Evolutionary conservation across 2,329 filamentous ascomycete species (phyloP).

Genomic region (Cladosporium sp.): DNA sequence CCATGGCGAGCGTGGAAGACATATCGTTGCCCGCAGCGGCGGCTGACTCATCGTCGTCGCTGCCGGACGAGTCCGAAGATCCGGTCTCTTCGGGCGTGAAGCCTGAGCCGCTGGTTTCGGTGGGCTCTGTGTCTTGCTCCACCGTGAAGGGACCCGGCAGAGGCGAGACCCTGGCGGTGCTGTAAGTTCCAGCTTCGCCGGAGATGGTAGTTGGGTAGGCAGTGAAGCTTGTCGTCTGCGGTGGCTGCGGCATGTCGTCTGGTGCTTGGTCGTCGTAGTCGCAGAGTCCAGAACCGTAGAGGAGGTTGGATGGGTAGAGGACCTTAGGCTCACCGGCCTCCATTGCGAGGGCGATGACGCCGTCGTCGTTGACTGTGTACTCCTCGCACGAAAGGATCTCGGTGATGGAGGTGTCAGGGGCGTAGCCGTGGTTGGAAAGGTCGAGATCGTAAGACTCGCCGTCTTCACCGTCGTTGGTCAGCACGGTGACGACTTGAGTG

Average conservation of each 20-base stretch:
- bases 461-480: conserved; percentile 38
- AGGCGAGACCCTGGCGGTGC: conserved; percentile 1
- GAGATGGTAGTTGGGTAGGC: conserved; percentile 9
- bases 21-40: background rate
- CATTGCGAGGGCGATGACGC: conserved; percentile 31
- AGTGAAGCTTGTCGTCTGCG: conserved; percentile 5
- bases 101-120: background rate
- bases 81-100: conserved; percentile 1
- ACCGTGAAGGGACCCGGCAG: conserved; percentile 8
- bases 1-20: conserved; percentile 4
- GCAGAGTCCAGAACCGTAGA: conserved; percentile 25
- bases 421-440: conserved; percentile 30
- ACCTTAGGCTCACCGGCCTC: conserved; percentile 31
- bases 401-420: conserved; percentile 24
- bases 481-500: conserved; percentile 41
- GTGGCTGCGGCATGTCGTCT: conserved; percentile 6
- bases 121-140: background rate
- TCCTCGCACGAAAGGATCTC: conserved; percentile 33
- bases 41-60: background rate
- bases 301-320: conserved; percentile 26
- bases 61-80: background rate
- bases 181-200: background rate
- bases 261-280: conserved; percentile 12
- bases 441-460: conserved; percentile 32
- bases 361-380: conserved; percentile 24